These are phyloP conservation scores for Irpex sp. DNA, from an alignment of 1,284 basidiomycete species.

Conservation along the genomic window DNA sequence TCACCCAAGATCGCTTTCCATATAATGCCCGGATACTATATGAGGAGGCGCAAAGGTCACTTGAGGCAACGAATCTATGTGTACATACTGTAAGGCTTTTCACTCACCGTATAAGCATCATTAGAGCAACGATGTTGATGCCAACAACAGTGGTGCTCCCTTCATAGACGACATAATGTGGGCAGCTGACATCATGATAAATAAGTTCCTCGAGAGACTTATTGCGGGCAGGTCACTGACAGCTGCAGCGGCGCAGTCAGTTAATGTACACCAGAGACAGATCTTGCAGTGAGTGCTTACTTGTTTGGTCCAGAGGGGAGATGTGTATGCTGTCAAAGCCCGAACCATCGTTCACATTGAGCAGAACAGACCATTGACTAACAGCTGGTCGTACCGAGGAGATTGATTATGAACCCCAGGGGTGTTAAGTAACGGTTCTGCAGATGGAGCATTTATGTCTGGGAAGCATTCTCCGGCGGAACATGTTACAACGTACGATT, in stretches of 20 bases:
- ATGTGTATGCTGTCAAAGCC: constrained; percentile 37
- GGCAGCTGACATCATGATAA: constrained; percentile 30
- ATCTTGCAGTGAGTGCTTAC: constrained; percentile 23
- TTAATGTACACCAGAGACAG: background rate
- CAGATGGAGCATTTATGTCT: too few species aligned
- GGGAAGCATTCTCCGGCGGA: too few species aligned
- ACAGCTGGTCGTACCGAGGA: constrained; percentile 32
- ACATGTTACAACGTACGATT: too few species aligned
- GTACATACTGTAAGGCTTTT: too few species aligned
- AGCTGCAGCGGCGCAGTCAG: constrained; percentile 4
- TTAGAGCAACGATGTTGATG: constrained; percentile 41
- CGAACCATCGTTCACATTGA: too few species aligned
- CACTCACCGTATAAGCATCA: constrained; percentile 50
- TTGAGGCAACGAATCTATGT: too few species aligned
- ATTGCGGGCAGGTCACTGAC: constrained; percentile 2
- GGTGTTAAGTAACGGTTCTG: constrained; percentile 39
- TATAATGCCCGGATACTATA: constrained; percentile 46
- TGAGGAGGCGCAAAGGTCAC: too few species aligned
- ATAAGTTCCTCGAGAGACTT: background rate
- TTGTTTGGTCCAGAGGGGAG: constrained; percentile 33
- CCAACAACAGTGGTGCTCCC: constrained; percentile 44
- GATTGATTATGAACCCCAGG: constrained; percentile 42
- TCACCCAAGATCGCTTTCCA: constrained; percentile 27
- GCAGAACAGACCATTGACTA: too few species aligned
- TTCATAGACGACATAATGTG: constrained; percentile 44